Conservation (phyloP, 2,329 filamentous ascomycete species). For the Sclerotinia trifoliorum region DNA sequence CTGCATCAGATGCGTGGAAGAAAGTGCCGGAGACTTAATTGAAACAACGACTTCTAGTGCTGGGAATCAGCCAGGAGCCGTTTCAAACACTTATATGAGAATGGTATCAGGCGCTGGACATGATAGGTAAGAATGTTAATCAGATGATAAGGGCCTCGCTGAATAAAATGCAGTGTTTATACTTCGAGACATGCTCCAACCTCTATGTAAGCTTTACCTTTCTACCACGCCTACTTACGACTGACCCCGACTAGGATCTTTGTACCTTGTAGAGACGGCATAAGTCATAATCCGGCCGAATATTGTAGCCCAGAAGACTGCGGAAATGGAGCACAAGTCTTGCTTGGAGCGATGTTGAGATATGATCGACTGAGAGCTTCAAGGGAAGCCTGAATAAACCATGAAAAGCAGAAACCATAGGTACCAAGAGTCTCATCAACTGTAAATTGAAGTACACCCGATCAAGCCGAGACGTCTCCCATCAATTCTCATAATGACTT, state of each 20-base stretch:
- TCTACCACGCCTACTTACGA: neutral
- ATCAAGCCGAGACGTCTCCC: slow-evolving; percentile 25
- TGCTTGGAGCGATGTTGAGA: slow-evolving; percentile 46
- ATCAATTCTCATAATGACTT: slow-evolving; percentile 37
- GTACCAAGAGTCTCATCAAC: slow-evolving; percentile 1
- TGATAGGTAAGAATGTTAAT: slow-evolving; percentile 46
- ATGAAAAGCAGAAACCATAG: slow-evolving; percentile 1
- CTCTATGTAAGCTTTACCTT: slow-evolving; percentile 48
- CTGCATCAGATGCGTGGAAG: slow-evolving; percentile 64
- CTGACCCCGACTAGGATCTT: slow-evolving; percentile 49
- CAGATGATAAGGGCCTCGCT: slow-evolving; percentile 33
- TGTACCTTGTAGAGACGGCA: slow-evolving; percentile 60
- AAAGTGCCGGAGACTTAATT: slow-evolving; percentile 57
- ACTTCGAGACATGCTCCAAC: slow-evolving; percentile 59
- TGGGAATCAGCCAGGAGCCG: slow-evolving; percentile 52
- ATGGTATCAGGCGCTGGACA: slow-evolving; percentile 66
- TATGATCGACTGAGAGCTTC: slow-evolving; percentile 41
- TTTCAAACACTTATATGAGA: slow-evolving; percentile 47
- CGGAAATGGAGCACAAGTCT: slow-evolving; percentile 52
- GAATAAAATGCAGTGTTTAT: slow-evolving; percentile 51
- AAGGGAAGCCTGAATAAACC: slow-evolving; percentile 24
- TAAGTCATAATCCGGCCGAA: slow-evolving; percentile 64
- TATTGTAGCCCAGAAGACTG: slow-evolving; percentile 61
- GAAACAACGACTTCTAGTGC: slow-evolving; percentile 47
- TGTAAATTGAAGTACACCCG: slow-evolving; percentile 13